phyloP scores from a whole-genome alignment of 345 rosid genomes.

The Capsella bursapastoris region DNA sequence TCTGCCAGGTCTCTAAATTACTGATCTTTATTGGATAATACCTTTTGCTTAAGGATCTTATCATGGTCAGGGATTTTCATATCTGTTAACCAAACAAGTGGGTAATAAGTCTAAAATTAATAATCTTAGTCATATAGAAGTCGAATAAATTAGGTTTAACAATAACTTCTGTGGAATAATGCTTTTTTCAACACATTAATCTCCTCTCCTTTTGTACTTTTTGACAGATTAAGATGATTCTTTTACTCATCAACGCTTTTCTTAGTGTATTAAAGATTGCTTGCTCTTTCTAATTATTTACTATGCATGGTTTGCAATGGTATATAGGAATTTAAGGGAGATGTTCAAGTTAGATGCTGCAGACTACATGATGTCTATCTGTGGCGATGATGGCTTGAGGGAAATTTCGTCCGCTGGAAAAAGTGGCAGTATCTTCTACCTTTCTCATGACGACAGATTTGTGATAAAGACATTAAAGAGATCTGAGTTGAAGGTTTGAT shows the following conservation, averaged over 20 bases:
- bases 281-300: conserved; percentile 16
- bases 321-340: conserved; percentile 89
- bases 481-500: conserved; percentile 82
- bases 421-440: conserved; percentile 97
- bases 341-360: conserved; percentile 99
- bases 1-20: too few relatives aligned
- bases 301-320: conserved; percentile 19
- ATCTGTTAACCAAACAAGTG: too few relatives aligned
- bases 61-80: too few relatives aligned
- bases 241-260: not conserved
- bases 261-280: conserved; percentile 19
- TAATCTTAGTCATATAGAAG: too few relatives aligned
- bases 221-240: not conserved
- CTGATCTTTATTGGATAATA: too few relatives aligned
- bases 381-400: conserved; percentile 90
- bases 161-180: too few relatives aligned
- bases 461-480: conserved; percentile 89
- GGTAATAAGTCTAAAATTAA: too few relatives aligned
- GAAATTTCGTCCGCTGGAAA: conserved; percentile 91
- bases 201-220: too few relatives aligned
- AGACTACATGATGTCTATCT: conserved; percentile 99
- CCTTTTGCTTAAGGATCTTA: too few relatives aligned
- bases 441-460: conserved; percentile 90
- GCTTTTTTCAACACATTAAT: too few relatives aligned
- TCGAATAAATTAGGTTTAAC: too few relatives aligned